Base-by-base conservation (phyloP, 2,329 filamentous ascomycete genomes). In the Chrysoporthe deuterocubensis region DNA sequence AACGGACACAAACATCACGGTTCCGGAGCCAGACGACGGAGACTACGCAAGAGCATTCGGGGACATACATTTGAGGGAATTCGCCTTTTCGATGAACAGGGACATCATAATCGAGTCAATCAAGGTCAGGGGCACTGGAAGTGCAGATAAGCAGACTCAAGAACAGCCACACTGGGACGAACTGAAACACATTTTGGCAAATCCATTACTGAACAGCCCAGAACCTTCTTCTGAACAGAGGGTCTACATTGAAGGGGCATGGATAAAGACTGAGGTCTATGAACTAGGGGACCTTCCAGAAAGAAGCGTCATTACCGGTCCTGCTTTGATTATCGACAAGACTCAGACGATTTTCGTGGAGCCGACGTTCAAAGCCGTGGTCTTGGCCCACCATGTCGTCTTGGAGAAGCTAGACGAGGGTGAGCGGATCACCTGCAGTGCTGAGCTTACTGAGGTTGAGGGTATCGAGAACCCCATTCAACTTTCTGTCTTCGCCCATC, bases 401-500 rank as follows among this genome's bases (percentile, higher is more conserved):
- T 14, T 67, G 32, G 66, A 67, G 21, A 64, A 64, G 56, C 8
- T 43, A 5, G 32, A 56, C 8, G 14, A 56, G 16, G 56, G 44
- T 14, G 11, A 48, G 11, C 59, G 16, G 9, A 37, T 3, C 13
- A 14, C 3, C n/a, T n/a, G 21, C 34, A n/a, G 14, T 18, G n/a
- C 18, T n/a, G 44, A 16, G 13, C 14, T 44, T 26, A n/a, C 9
- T n/a, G 9, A 8, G 11, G 34, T n/a, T 18, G 8, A 34, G 8
- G 50, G 16, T 16, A 37, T 26, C 11, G 26, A 66, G 2, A 81
- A 84, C 68, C 85, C 85, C 0, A 85, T 87, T 52, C 78, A 83
- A 43, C 79, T 87, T 2, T 85, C 82, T 13, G 83, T 87, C 56
- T 87, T 87, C 65, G 83, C 82, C 0, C 84, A 87, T 71, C 79